These are phyloP conservation scores for Abrus precatorius DNA, from an alignment of 306 rosid species.

Conservation along the genomic window DNA sequence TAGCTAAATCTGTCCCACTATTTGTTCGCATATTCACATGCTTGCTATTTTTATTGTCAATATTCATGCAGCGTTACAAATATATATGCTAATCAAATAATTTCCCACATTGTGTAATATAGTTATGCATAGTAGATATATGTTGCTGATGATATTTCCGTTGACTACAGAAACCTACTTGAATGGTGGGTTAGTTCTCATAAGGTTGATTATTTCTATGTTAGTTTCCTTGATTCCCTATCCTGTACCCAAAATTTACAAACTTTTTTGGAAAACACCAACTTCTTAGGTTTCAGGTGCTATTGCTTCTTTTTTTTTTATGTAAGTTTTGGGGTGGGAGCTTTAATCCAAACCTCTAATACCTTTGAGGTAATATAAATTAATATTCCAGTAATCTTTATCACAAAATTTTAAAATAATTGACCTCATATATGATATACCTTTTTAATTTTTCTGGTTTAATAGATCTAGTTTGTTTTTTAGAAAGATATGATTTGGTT, in stretches of 20 bases:
- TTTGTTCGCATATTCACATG: background rate
- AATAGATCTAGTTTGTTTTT: background rate
- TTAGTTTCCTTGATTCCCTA: background rate
- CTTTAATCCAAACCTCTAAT: background rate
- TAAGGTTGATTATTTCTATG: background rate
- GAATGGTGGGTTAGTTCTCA: constrained; percentile 17
- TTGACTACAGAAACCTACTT: background rate
- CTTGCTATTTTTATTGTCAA: background rate
- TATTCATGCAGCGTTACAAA: background rate
- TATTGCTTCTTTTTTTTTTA: no score
- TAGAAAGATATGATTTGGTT: background rate
- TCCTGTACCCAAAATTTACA: background rate
- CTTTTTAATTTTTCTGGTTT: background rate
- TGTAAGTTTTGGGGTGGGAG: background rate
- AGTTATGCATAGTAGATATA: background rate
- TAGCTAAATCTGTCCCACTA: background rate
- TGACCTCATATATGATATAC: background rate
- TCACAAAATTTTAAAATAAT: background rate
- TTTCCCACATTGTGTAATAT: no score
- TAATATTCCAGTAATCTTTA: background rate
- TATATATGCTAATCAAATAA: no score
- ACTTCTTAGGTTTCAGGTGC: no score
- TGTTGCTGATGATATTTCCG: background rate
- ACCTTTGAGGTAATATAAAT: background rate
- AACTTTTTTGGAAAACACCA: no score